Evolutionary conservation across 1,139 yeast species (phyloP).

Genomic region (Scheffersomyces quercinus): DNA sequence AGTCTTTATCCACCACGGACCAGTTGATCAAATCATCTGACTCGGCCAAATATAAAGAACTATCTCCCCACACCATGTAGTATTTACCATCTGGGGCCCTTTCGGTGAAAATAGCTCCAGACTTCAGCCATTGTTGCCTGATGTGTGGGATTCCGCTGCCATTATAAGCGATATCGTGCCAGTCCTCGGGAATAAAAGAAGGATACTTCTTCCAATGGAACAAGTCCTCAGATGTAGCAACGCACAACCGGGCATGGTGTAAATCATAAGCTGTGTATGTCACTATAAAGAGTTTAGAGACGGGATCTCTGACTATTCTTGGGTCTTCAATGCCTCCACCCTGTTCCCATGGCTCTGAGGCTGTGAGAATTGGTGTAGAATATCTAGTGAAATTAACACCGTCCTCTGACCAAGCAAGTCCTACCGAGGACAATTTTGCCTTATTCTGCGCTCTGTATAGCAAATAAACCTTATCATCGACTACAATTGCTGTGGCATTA

Average conservation of each 20-base stretch:
- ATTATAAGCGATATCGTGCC: conserved; percentile 36
- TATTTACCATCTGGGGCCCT: conserved; percentile 33
- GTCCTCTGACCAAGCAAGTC: conserved; percentile 45
- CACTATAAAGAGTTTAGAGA: conserved; percentile 33
- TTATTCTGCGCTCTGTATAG: conserved; percentile 45
- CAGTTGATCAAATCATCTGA: conserved; percentile 38
- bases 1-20: conserved; percentile 25
- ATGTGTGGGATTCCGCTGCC: conserved; percentile 25
- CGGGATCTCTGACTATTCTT: conserved; percentile 42
- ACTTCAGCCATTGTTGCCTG: conserved; percentile 43
- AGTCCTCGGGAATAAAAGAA: conserved; percentile 32
- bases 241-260: conserved; percentile 39
- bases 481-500: conserved; percentile 48
- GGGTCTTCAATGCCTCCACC: conserved; percentile 51
- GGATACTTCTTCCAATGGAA: conserved; percentile 44
- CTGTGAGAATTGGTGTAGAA: conserved; percentile 33
- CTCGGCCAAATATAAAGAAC: conserved; percentile 39
- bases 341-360: conserved; percentile 43
- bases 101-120: conserved; percentile 45
- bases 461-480: conserved; percentile 38
- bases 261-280: conserved; percentile 47
- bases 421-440: conserved; percentile 36
- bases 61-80: conserved; percentile 51
- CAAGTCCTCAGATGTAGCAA: conserved; percentile 41
- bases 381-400: conserved; percentile 36